phyloP scores from a whole-genome alignment of 345 rosid species.

The Citrus inodora region DNA sequence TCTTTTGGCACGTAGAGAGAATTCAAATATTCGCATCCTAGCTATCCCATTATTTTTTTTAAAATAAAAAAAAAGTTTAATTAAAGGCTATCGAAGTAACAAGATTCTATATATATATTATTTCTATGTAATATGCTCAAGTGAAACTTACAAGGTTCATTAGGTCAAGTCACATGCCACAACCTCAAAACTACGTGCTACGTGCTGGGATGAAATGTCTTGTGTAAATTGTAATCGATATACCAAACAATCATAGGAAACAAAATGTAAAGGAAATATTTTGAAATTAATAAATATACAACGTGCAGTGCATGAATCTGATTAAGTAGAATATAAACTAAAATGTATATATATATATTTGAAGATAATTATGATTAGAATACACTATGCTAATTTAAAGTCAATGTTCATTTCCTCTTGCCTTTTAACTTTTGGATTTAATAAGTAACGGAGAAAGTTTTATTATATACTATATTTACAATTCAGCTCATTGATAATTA shows the following conservation, averaged over 20 bases:
- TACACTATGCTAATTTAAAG: not conserved
- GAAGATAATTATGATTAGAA: no score
- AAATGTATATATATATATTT: no score
- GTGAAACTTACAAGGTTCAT: not conserved
- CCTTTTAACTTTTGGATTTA: not conserved
- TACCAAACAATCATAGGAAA: not conserved
- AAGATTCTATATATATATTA: not conserved
- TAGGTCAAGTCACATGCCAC: conserved; percentile 8
- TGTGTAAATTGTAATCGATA: not conserved
- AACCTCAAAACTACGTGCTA: conserved; percentile 8
- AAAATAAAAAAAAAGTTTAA: not conserved
- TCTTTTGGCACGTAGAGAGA: conserved; percentile 5
- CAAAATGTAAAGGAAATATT: not conserved
- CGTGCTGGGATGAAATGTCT: conserved; percentile 8
- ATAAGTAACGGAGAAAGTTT: not conserved
- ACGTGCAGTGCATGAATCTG: not conserved
- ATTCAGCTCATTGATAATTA: not conserved
- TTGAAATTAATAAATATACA: no score
- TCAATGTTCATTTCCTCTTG: not conserved
- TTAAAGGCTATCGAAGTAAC: not conserved
- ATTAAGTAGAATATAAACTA: no score
- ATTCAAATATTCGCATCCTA: not conserved
- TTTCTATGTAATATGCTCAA: not conserved
- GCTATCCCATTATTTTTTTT: not conserved
- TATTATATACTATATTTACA: not conserved